Conservation (phyloP, 1,139 yeast species). For the Saccharomyces hybrid region DNA sequence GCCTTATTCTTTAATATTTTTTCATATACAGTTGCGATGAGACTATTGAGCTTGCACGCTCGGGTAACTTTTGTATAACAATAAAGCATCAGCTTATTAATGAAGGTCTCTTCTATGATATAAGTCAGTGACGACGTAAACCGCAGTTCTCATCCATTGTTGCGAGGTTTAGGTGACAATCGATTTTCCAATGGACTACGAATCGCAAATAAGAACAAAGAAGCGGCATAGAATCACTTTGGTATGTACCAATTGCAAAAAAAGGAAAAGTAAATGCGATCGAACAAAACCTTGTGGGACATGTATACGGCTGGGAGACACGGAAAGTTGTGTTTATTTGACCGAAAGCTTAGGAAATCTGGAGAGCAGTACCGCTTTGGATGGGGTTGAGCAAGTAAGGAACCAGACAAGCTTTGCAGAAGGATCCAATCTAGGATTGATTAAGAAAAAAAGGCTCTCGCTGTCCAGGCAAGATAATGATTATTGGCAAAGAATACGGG, state of each 20-base stretch:
- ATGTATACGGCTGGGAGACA: slow-evolving; percentile 25
- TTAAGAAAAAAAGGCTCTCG: neutral
- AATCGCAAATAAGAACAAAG: slow-evolving; percentile 5
- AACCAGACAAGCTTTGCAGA: neutral
- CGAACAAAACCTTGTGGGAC: slow-evolving; percentile 31
- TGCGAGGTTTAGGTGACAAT: neutral
- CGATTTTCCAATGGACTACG: neutral
- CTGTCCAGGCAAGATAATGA: neutral
- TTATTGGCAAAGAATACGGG: neutral
- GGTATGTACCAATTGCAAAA: slow-evolving; percentile 33
- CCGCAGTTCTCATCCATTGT: neutral
- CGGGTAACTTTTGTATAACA: neutral
- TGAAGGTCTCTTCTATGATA: neutral
- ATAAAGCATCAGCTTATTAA: neutral
- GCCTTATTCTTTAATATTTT: neutral
- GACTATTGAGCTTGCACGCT: neutral
- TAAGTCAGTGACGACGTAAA: neutral
- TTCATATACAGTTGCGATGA: neutral
- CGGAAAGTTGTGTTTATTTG: slow-evolving; percentile 22
- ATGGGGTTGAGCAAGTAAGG: neutral
- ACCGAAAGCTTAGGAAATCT: neutral
- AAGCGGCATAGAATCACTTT: slow-evolving; percentile 27
- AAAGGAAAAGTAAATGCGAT: slow-evolving; percentile 34
- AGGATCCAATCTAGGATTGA: neutral
- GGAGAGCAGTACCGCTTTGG: neutral